Conservation (phyloP, 352 stramenopile genomes). For the Elongisporangium anandrum region DNA sequence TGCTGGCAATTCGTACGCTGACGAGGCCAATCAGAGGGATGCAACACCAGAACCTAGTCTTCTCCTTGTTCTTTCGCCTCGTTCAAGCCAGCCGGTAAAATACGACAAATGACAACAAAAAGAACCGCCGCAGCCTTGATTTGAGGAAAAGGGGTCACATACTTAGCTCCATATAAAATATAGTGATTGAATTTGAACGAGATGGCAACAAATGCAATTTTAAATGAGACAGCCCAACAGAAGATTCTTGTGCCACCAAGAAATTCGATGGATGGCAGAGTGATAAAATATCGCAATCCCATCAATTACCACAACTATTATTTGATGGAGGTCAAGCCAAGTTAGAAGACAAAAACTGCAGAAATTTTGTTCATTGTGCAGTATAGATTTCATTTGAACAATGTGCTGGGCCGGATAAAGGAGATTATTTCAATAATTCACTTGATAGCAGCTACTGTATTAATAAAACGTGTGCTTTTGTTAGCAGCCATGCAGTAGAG, state of each 20-base stretch:
- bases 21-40: conserved; percentile 1
- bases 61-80: neutral
- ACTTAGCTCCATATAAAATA: neutral
- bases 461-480: too few relatives aligned
- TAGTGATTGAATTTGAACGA: neutral
- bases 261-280: neutral
- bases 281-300: neutral
- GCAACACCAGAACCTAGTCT: conserved; percentile 7
- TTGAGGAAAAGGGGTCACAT: neutral
- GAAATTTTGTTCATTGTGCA: too few relatives aligned
- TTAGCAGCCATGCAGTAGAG: too few relatives aligned
- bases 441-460: too few relatives aligned
- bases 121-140: neutral
- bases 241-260: neutral
- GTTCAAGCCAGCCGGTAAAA: neutral
- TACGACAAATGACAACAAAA: neutral
- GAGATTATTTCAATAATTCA: too few relatives aligned
- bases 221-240: neutral
- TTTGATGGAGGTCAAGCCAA: too few relatives aligned
- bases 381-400: too few relatives aligned
- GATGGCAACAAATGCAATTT: neutral
- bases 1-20: conserved; percentile 8
- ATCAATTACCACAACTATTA: too few relatives aligned
- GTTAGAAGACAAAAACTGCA: too few relatives aligned
- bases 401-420: too few relatives aligned